phyloP scores from a whole-genome alignment of 2,329 filamentous ascomycete species.

The Pseudopyricularia cyperi region DNA sequence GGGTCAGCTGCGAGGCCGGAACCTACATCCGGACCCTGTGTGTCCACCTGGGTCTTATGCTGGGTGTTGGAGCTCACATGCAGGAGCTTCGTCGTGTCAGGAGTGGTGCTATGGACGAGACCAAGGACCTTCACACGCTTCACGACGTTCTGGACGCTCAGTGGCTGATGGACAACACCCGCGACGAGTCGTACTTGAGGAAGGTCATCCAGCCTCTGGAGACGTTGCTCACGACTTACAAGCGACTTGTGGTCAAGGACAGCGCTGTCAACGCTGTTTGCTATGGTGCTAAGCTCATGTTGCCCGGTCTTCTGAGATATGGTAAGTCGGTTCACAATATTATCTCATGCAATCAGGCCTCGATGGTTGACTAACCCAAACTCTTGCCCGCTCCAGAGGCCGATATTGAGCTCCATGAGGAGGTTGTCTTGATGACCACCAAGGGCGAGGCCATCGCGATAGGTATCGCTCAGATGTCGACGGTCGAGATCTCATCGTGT shows the following conservation, averaged over 20 bases:
- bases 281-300: constrained; percentile 98
- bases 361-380: background rate
- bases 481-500: constrained; percentile 90
- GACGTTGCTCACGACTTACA: constrained; percentile 83
- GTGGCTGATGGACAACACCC: constrained; percentile 90
- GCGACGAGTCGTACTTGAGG: constrained; percentile 86
- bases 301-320: constrained; percentile 87
- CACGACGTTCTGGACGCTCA: constrained; percentile 95
- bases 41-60: constrained; percentile 63
- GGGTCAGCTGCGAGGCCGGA: constrained; percentile 97
- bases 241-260: constrained; percentile 96
- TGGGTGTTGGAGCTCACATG: constrained; percentile 61
- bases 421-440: constrained; percentile 96
- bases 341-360: too few relatives aligned
- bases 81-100: constrained; percentile 92
- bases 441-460: constrained; percentile 98
- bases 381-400: constrained; percentile 4
- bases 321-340: constrained; percentile 34
- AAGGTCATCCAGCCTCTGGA: constrained; percentile 87
- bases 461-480: constrained; percentile 95
- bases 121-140: constrained; percentile 76
- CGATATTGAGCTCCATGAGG: constrained; percentile 66
- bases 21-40: constrained; percentile 98
- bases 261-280: constrained; percentile 93
- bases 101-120: constrained; percentile 90